Base-by-base conservation (phyloP, 2,329 filamentous ascomycete genomes). In the Apiospora pterosperma region DNA sequence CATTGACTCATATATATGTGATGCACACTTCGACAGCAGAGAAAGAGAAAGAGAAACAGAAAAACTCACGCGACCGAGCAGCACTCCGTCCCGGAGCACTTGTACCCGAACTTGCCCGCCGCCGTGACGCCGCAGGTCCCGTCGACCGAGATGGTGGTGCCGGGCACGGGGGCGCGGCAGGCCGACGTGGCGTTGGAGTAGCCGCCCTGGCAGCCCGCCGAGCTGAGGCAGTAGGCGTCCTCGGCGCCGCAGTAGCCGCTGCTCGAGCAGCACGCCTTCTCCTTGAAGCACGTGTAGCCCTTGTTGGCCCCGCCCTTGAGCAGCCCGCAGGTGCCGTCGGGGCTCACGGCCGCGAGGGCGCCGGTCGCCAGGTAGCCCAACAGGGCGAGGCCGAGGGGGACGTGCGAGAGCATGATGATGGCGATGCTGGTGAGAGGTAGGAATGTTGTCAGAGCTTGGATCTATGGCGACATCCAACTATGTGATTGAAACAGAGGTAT, bases 161-260 rank as follows among this genome's bases (percentile, higher is more conserved):
- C 73, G 12, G 71, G 67, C 28, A 69, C 66, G 36, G 74, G 74
- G 21, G 71, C 67, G 41, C 65, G 59, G 66, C 74, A 76, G 5
- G 71, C 65, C 14, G 31, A 61, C 2, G 72, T 65, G n/a, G 69
- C 60, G 67, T 74, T 74, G 34, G 74, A 75, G 68, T 68, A 76
- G 3, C 64, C 61, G 42, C 66, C 36, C 66, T 75, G 74, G 63
- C 74, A 76, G 14, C 72, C 71, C 19, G 67, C 68, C 6, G 74
- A 71, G 36, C 69, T 74, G 28, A 76, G 67, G 65, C 74, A 76
- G 62, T 72, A 73, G 44, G 61, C 65, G 44, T 74, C 71, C 28
- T 67, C 70, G 12, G 72, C 41, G 25, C 74, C 74, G 66, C 74
- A 76, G 67, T 71, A 75, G 44, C 74, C 74, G 65, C 67, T 71